phyloP scores from a whole-genome alignment of 495 filamentous ascomycete genomes.

The Margaritispora aquatica region DNA sequence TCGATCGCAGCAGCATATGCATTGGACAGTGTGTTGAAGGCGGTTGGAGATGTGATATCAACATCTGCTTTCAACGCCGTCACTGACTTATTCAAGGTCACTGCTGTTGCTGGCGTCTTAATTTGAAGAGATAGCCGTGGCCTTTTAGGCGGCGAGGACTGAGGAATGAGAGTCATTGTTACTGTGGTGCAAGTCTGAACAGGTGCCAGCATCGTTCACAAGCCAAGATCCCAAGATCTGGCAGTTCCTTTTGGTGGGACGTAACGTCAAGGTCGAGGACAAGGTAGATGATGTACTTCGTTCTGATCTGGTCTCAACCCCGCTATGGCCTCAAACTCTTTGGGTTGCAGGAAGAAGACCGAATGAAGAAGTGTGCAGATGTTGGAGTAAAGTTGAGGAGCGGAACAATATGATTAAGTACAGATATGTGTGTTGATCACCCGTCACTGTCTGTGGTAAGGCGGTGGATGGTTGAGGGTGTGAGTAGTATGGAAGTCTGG shows the following conservation, averaged over 20 bases:
- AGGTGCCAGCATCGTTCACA: conserved; percentile 22
- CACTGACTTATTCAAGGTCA: conserved; percentile 46
- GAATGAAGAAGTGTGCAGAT: background rate
- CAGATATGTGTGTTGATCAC: background rate
- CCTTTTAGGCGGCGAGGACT: conserved; percentile 44
- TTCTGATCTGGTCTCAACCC: background rate
- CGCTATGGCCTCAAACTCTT: background rate
- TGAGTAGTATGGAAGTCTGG: conserved; percentile 3
- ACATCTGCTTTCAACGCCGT: conserved; percentile 50
- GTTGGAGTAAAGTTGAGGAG: background rate
- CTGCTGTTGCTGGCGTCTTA: conserved; percentile 31
- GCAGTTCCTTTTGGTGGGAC: background rate
- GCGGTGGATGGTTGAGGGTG: conserved; percentile 6
- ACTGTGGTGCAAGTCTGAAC: conserved; percentile 16
- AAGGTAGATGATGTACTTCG: background rate
- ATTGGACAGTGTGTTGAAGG: conserved; percentile 79
- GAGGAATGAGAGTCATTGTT: conserved; percentile 29
- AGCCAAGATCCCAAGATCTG: conserved; percentile 14
- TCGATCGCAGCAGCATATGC: conserved; percentile 65
- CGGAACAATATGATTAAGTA: background rate
- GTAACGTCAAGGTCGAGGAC: background rate
- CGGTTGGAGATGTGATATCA: conserved; percentile 65
- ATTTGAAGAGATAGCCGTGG: conserved; percentile 83
- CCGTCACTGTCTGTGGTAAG: background rate
- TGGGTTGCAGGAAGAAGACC: background rate